A percentile compares a stretch with the other conserved stretches of the same genome.
Conservation (phyloP, 768 basidiomycete genomes). For the Rhodotorula paludigena region DNA sequence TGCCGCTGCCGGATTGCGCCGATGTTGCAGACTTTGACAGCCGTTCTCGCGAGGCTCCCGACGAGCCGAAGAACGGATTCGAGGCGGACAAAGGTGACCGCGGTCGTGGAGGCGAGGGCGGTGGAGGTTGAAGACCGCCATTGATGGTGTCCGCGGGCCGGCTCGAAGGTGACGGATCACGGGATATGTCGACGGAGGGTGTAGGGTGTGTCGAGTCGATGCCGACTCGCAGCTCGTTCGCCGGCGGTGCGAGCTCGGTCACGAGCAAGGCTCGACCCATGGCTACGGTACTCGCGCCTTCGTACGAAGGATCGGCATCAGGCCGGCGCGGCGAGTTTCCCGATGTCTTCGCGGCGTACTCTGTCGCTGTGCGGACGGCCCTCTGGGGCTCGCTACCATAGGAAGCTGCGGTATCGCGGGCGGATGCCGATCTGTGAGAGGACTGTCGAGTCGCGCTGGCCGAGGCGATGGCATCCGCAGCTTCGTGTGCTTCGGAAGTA, state of each 20-base stretch:
- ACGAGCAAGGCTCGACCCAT: conserved; percentile 26
- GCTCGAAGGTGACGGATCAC: background rate
- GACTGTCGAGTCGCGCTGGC: too few species aligned
- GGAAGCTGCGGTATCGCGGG: too few species aligned
- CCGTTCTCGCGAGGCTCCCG: conserved; percentile 19
- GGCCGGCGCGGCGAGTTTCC: too few species aligned
- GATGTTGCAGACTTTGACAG: conserved; percentile 14
- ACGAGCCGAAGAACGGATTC: conserved; percentile 36
- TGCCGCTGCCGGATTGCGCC: conserved; percentile 58
- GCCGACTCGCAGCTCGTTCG: background rate
- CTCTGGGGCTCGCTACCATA: too few species aligned
- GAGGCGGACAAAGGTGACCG: background rate
- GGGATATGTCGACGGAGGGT: background rate
- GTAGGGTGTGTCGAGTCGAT: background rate
- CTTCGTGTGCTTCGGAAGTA: background rate
- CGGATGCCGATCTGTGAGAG: too few species aligned
- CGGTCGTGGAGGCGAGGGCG: background rate
- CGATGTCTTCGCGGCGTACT: too few species aligned
- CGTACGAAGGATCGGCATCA: too few species aligned
- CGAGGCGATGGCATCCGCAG: too few species aligned
- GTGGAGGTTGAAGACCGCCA: background rate
- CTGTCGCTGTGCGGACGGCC: too few species aligned
- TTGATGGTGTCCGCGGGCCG: background rate
- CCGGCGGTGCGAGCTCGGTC: conserved; percentile 7
- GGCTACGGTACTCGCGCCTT: conserved; percentile 30